Base-by-base conservation (phyloP, 2,329 filamentous ascomycete species). In the Colletotrichum sp. region DNA sequence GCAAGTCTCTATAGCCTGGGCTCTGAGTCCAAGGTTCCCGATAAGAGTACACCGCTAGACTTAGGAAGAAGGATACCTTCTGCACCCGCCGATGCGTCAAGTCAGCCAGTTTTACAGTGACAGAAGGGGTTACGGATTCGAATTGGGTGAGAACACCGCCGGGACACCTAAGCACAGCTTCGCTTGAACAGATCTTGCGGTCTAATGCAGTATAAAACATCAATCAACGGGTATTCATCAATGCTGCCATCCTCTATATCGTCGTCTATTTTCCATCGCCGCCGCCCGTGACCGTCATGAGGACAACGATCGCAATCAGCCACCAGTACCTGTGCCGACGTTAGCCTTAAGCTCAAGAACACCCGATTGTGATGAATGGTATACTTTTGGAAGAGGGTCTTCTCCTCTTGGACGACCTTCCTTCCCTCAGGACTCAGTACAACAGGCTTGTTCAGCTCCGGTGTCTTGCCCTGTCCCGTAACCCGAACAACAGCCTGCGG, bases 341-440 rank as follows among this genome's bases (percentile, higher is more conserved):
- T 88, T 83, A 89, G 86, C 81, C 57, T 18, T 16, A 26, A 68
- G 21, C 34, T 39, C 21, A 16, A 62, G 32, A 62, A 32, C 7
- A 15, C 9, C 18, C 24, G 26, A 28, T 26, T 10, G 57, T 60
- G 26, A 60, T 9, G 63, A 34, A 6, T 26, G 60, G 87, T 89
- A 80, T 87, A 93, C 92, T 93, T 94, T 84, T 94, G 92, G 72
- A 94, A 82, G 77, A 94, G 88, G 3, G 90, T 88, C 89, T 93
- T 94, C 85, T 94, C 91, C 81, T 89, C 88, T 77, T 87, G 86
- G 71, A 85, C 89, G 57, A 89, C 88, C 82, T 90, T 87, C 85
- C 88, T 91, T 18, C 92, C 92, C 78, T 93, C 90, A 0, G 90
- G 86, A 62, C 86, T 89, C 77, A 94, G 83, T 64, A 93, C 89